phyloP scores from a whole-genome alignment of 2,329 filamentous ascomycete species.

The Trichoderma guizhouense region DNA sequence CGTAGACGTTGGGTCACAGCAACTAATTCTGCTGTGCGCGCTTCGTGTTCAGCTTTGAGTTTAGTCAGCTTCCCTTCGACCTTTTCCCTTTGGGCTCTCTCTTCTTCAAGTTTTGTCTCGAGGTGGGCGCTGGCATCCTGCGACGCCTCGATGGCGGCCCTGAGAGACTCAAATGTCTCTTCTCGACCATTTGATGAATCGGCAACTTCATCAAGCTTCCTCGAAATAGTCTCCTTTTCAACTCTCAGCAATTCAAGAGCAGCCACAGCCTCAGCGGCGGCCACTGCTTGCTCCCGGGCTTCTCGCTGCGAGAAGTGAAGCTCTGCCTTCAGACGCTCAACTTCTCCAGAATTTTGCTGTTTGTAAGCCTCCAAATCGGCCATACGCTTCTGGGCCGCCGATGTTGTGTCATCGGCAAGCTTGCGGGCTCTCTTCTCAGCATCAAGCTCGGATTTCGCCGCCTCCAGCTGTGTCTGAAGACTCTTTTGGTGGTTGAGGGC shows the following conservation, averaged over 20 bases:
- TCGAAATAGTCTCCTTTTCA: constrained; percentile 77
- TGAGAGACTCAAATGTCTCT: constrained; percentile 69
- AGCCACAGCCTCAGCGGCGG: constrained; percentile 71
- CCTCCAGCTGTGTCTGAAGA: constrained; percentile 72
- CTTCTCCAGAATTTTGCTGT: constrained; percentile 77
- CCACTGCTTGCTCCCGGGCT: constrained; percentile 76
- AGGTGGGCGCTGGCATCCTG: constrained; percentile 71
- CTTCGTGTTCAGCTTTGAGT: constrained; percentile 79
- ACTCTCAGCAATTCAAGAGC: constrained; percentile 71
- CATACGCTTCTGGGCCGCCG: constrained; percentile 78
- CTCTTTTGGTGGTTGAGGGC: constrained; percentile 77
- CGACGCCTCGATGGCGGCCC: constrained; percentile 74
- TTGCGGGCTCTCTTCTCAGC: constrained; percentile 78
- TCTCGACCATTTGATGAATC: constrained; percentile 67
- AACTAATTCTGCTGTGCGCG: constrained; percentile 73
- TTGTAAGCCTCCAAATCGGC: constrained; percentile 79
- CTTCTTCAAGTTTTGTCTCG: constrained; percentile 79
- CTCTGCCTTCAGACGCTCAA: constrained; percentile 81
- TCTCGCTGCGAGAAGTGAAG: constrained; percentile 75
- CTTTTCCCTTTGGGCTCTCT: constrained; percentile 71
- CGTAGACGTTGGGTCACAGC: constrained; percentile 68
- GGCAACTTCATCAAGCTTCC: constrained; percentile 64
- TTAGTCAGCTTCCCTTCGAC: constrained; percentile 72
- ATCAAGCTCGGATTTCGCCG: constrained; percentile 66
- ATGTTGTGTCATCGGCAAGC: constrained; percentile 82